Base-by-base conservation (phyloP, 2,329 filamentous ascomycete species). In the Amauroascus verrucosus region DNA sequence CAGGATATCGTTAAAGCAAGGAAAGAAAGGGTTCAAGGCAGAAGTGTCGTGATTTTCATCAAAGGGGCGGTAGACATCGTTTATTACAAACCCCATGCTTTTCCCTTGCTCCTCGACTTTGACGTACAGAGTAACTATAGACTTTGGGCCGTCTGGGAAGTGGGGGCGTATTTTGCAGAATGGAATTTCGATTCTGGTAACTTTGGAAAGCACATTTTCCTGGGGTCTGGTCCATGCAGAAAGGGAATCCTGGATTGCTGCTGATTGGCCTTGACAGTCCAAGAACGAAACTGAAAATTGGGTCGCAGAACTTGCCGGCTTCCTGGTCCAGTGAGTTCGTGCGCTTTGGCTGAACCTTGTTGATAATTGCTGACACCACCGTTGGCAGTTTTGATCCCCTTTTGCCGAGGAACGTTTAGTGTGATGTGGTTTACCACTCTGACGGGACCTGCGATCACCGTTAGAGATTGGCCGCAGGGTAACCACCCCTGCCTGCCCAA, bases 401-500 rank as follows among this genome's bases (percentile, higher is more conserved):
- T 41, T 43, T 50, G 48, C 48, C 48, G 37, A 43, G 48, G 32
- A 41, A 18, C n/a, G 32, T 18, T 30, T 50, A 41, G 40, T 28
- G 40, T 38, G 28, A 14, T 46, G 18, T 38, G 50, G 50, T 46
- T 30, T 46, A 52, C 50, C 50, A 52, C 40, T 46, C 50, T 52
- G 50, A 52, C 32, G 50, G 50, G 50, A 46, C 50, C 18, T 41
- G 38, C 6, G 38, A 41, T 41, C 38, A 51, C 24, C 48, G 6
- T 11, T 16, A 41, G 26, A 44, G 28, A 51, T 24, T 45, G 35
- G 48, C 20, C 20, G 43, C 43, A 2, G n/a, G 3, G n/a, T 4
- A 41, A 6, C 28, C 30, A 47, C 16, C 49, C 50, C 30, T 52
- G 50, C 50, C 3, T 46, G 33, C 14, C 48, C 37, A 35, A 8